Percentiles rank a stretch among this genome's conserved stretches.
Evolutionary conservation across 208 protist genomes (phyloP).

Genomic region (Leishmania gerbilli): DNA sequence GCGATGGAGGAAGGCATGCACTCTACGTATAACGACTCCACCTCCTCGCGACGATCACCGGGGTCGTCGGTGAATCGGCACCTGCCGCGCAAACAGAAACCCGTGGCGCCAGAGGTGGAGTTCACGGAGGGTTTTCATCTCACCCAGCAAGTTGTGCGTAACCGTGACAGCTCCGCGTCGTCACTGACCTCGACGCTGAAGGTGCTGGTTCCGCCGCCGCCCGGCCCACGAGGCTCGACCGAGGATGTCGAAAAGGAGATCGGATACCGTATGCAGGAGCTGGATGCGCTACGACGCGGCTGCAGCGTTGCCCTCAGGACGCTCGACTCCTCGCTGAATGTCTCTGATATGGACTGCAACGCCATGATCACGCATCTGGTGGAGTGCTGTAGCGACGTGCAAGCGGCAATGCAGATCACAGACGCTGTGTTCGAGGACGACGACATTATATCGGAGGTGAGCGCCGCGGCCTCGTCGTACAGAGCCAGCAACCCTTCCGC

Average conservation of each 20-base stretch:
- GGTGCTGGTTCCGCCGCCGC: slow-evolving; percentile 13
- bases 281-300: slow-evolving; percentile 33
- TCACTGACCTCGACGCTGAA: slow-evolving; percentile 6
- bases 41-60: not conserved
- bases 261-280: slow-evolving; percentile 12
- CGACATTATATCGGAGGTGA: slow-evolving; percentile 17
- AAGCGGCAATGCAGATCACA: slow-evolving; percentile 30
- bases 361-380: slow-evolving; percentile 39
- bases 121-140: slow-evolving; percentile 20
- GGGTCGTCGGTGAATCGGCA: slow-evolving; percentile 14
- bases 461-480: not conserved
- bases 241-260: slow-evolving; percentile 15
- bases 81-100: slow-evolving; percentile 37
- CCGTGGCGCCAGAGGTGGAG: slow-evolving; percentile 22
- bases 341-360: slow-evolving; percentile 20
- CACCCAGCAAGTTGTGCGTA: slow-evolving; percentile 6
- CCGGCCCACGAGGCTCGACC: not conserved
- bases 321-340: slow-evolving; percentile 21
- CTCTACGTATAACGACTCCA: not conserved
- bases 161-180: not conserved
- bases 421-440: slow-evolving; percentile 20
- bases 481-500: not conserved
- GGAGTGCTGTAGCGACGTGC: slow-evolving; percentile 36
- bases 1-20: slow-evolving; percentile 4
- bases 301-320: slow-evolving; percentile 25